Base-by-base conservation (phyloP, 2,329 filamentous ascomycete genomes). In the Coniella lustricola region DNA sequence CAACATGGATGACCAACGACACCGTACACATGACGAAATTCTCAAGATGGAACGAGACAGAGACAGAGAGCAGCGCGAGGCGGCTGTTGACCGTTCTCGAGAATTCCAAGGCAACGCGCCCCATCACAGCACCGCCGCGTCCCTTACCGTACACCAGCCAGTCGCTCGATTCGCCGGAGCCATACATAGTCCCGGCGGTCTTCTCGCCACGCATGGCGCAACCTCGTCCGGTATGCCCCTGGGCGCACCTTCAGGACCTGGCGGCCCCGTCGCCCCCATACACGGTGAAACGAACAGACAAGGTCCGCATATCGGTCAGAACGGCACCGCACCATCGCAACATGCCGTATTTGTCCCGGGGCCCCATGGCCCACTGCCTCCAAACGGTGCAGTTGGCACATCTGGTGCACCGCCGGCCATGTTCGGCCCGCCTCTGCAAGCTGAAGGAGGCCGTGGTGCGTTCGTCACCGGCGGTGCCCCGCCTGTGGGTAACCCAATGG, bases 61-160 rank as follows among this genome's bases (percentile, higher is more conserved):
- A 61, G 82, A 87, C 56, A 76, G 83, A 62, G 84, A 87, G 58
- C 75, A 79, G 50, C 70, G 79, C 56, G 81, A 87, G 55, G 72
- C 77, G 56, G 74, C 77, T 55, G 31, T 31, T 40, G 50, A 52
- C 12, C 50, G 50, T n/a, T 29, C 36, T 51, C 74, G 79, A 62
- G 82, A 84, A 37, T 77, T 81, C 60, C 84, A 83, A 57, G 77
- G 79, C 17, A 62, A 66, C 44, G 79, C 86, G 52, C 82, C 85
- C 21, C 89, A 93, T 62, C 90, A 96, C 65, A 93, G 85, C 67
- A 90, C 87, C 62, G 84, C 87, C 34, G 88, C 85, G 49, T 89
- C 90, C 3, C 87, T 95, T 47, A 89, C 90, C 47, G 84, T 97
- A 59, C 91, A 97, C 67, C 91, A 97, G 66, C 91, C 91, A 4